Evolutionary conservation across 139 green algal genomes (phyloP), one percentile per base, ranked within the genome.

Genomic region (Chlorella sp.): DNA sequence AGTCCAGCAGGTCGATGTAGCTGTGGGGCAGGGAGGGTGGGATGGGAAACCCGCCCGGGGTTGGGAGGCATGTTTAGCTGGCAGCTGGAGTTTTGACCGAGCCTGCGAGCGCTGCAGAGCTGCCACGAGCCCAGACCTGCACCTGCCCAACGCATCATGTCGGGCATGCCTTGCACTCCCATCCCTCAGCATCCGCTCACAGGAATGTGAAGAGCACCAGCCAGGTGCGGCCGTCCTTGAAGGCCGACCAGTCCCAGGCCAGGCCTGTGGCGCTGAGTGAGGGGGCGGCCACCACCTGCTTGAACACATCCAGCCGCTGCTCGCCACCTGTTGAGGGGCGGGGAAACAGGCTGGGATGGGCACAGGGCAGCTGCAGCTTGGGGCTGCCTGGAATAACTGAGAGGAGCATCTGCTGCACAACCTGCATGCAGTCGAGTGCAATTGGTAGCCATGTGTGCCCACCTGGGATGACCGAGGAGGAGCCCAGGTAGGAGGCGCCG

Each of bases 1-100:
- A 87, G 85, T 96, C 94, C 57, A 97, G 85, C 85, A 97, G 92
- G 87, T 97, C 94, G 21, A 96, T 89, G 93, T 96, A 96, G n/a
- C n/a, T 32, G 39, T 73, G 75, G 36, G 39, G 39, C 26, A 80
- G 47, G 16, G 39, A 34, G 44, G 73, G 28, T 18, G n/a, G 73
- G 28, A 80, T 25, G 28, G 2, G n/a, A 51, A 51, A 67, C 25
- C 4, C n/a, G n/a, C n/a, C n/a, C n/a, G n/a, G n/a, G n/a, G n/a
- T n/a, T n/a, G n/a, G n/a, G n/a, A n/a, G n/a, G n/a, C n/a, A n/a
- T n/a, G n/a, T n/a, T n/a, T n/a, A n/a, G n/a, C n/a, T n/a, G n/a
- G n/a, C n/a, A n/a, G n/a, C n/a, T n/a, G n/a, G n/a, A n/a, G n/a
- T n/a, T n/a, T n/a, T n/a, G n/a, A n/a, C n/a, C n/a, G n/a, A n/a